These are phyloP conservation scores for Sphagnum fallax DNA, from an alignment of 228 moss, liverwort and hornwort genomes.

Conservation along the genomic window DNA sequence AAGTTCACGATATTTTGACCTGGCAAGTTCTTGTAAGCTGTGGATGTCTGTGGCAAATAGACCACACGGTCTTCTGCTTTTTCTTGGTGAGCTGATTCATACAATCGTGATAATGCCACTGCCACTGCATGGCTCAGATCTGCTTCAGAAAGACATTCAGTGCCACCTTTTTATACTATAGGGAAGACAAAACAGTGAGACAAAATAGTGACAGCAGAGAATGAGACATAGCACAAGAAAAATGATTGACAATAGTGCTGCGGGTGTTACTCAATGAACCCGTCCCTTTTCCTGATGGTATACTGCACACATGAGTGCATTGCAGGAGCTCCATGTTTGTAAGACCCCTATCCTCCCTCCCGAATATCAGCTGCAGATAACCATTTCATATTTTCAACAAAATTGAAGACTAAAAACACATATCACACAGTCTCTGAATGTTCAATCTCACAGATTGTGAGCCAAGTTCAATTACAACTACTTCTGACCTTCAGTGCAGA, in stretches of 20 bases:
- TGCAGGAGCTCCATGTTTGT: slow-evolving; percentile 41
- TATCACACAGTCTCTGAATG: too few relatives aligned
- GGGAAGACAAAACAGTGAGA: not conserved
- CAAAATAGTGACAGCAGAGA: not conserved
- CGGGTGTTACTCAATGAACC: slow-evolving; percentile 42
- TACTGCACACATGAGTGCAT: slow-evolving; percentile 52
- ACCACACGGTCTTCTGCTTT: slow-evolving; percentile 10
- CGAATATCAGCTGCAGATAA: slow-evolving; percentile 37
- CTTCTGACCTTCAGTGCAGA: too few relatives aligned
- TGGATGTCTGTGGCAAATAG: slow-evolving; percentile 24
- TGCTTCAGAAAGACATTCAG: slow-evolving; percentile 8
- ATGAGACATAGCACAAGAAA: too few relatives aligned
- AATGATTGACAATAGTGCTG: too few relatives aligned
- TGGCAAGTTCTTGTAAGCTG: slow-evolving; percentile 46
- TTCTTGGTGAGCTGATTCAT: slow-evolving; percentile 26
- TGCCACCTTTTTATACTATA: not conserved
- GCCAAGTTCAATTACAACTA: too few relatives aligned
- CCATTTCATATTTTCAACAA: not conserved
- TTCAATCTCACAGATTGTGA: too few relatives aligned
- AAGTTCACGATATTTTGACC: slow-evolving; percentile 14
- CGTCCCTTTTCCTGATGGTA: slow-evolving; percentile 28
- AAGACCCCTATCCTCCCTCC: slow-evolving; percentile 55
- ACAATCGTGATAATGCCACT: slow-evolving; percentile 41
- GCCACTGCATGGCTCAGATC: slow-evolving; percentile 61
- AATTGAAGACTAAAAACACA: too few relatives aligned